phyloP scores from a whole-genome alignment of 257 asterid genomes.

The Nicotiana noctiflora region DNA sequence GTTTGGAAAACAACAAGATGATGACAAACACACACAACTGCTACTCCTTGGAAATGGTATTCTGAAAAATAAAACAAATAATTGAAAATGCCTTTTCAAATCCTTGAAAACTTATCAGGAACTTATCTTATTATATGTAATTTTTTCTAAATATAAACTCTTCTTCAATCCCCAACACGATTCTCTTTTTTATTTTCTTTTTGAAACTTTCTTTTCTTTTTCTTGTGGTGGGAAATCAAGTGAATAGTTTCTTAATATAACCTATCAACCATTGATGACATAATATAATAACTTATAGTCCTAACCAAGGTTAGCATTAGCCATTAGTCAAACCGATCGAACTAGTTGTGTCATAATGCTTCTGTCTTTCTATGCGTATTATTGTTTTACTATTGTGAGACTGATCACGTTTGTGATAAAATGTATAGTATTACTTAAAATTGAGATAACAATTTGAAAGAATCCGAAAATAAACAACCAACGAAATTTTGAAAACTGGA shows the following conservation, averaged over 20 bases:
- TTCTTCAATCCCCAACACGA: not conserved
- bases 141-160: not conserved
- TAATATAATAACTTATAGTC: not conserved
- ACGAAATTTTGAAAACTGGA: not conserved
- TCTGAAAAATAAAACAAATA: not conserved
- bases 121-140: not conserved
- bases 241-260: not conserved
- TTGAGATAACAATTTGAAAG: not conserved
- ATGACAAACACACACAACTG: not conserved
- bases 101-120: not conserved
- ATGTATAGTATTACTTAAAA: too few relatives aligned
- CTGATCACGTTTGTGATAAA: not conserved
- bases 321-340: not conserved
- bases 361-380: not conserved
- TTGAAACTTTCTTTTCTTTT: not conserved
- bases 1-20: not conserved
- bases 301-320: not conserved
- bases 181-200: not conserved
- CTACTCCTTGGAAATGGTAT: not conserved
- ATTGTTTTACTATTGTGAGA: too few relatives aligned
- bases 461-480: not conserved
- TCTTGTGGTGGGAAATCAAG: slow-evolving; percentile 2
- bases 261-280: not conserved
- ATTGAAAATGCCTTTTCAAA: slow-evolving; percentile 3
- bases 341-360: too few relatives aligned